Conservation (phyloP, 495 filamentous ascomycete species). For the Cudoniella acicularis region DNA sequence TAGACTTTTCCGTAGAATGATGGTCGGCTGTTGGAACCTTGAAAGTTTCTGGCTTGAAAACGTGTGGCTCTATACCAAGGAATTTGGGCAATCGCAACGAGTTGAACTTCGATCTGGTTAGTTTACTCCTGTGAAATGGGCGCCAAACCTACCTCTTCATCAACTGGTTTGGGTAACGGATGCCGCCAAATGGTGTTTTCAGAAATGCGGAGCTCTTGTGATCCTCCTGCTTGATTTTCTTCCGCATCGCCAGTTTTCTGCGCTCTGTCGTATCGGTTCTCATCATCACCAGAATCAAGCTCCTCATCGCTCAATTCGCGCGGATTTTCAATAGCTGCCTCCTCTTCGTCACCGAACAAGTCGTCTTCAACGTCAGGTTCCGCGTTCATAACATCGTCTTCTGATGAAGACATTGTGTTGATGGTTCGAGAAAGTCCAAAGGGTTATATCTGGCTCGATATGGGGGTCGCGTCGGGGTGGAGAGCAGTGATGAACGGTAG, state of each 20-base stretch:
- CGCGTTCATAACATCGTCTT: constrained; percentile 35
- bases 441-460: too few relatives aligned
- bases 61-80: constrained; percentile 68
- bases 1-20: constrained; percentile 21
- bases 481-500: too few relatives aligned
- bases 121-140: constrained; percentile 1
- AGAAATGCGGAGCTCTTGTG: constrained; percentile 52
- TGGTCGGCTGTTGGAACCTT: constrained; percentile 54
- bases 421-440: background rate
- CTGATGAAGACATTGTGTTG: constrained; percentile 46
- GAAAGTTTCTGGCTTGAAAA: constrained; percentile 72
- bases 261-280: constrained; percentile 33
- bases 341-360: constrained; percentile 59
- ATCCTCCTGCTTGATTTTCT: constrained; percentile 35
- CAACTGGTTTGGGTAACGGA: constrained; percentile 65
- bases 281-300: constrained; percentile 76
- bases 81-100: constrained; percentile 77
- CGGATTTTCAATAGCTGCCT: constrained; percentile 25
- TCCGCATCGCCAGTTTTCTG: constrained; percentile 43
- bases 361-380: constrained; percentile 48
- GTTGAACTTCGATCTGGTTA: constrained; percentile 54
- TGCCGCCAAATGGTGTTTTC: constrained; percentile 60
- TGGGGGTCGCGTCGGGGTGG: too few relatives aligned
- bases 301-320: constrained; percentile 61
- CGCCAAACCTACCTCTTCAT: constrained; percentile 50